These are phyloP conservation scores for Epichloe typhina DNA, from an alignment of 2,329 filamentous ascomycete species.

Conservation along the genomic window DNA sequence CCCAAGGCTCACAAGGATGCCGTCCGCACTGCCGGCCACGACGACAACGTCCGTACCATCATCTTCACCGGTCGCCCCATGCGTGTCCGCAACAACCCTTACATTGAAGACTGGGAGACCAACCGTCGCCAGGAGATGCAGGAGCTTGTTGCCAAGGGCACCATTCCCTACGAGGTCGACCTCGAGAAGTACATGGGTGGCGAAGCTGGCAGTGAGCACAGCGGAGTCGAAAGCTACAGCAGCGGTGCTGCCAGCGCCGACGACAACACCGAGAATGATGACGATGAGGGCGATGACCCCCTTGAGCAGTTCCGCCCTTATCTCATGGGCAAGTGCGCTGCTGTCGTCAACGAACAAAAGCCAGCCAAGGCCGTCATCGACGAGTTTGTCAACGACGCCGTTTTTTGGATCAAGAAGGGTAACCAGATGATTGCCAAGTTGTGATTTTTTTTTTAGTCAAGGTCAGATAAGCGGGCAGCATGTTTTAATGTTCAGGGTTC, in stretches of 20 bases:
- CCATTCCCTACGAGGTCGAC: constrained; percentile 89
- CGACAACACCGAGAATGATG: constrained; percentile 56
- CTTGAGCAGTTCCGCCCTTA: constrained; percentile 86
- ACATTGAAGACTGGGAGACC: constrained; percentile 93
- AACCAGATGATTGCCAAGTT: constrained; percentile 58
- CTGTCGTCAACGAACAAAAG: constrained; percentile 88
- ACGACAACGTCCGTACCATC: constrained; percentile 92
- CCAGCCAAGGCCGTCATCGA: constrained; percentile 83
- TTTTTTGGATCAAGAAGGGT: constrained; percentile 53
- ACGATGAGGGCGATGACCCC: constrained; percentile 66
- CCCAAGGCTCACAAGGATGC: constrained; percentile 91
- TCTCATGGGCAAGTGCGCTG: constrained; percentile 94
- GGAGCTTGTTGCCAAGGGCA: constrained; percentile 75
- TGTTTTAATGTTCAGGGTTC: constrained; percentile 3
- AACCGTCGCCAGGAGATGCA: constrained; percentile 86
- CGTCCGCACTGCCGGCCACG: constrained; percentile 78
- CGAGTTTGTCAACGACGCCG: constrained; percentile 79
- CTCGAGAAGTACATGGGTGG: constrained; percentile 64
- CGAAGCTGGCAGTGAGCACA: constrained; percentile 51
- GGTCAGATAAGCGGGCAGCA: background rate
- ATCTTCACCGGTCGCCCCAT: constrained; percentile 97
- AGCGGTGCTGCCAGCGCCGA: constrained; percentile 51
- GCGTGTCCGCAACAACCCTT: constrained; percentile 83
- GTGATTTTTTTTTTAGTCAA: constrained; percentile 25
- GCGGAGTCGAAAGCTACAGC: constrained; percentile 42